phyloP scores from a whole-genome alignment of 306 rosid species.

The Dicorynia guianensis region DNA sequence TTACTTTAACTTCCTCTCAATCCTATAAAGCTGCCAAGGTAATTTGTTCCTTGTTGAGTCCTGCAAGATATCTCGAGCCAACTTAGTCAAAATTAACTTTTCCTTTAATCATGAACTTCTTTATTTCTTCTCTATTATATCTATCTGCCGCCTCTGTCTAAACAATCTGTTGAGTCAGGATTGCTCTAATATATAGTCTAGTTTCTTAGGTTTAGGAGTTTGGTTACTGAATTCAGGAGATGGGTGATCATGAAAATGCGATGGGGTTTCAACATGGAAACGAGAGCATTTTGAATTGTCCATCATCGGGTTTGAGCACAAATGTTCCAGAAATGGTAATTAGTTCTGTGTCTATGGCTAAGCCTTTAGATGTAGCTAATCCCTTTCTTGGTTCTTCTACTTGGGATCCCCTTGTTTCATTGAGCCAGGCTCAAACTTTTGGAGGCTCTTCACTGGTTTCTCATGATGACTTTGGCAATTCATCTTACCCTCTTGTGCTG shows the following conservation, averaged over 20 bases:
- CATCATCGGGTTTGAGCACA: slow-evolving; percentile 60
- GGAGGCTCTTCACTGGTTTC: slow-evolving; percentile 62
- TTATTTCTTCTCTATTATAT: slow-evolving; percentile 41
- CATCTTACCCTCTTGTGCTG: slow-evolving; percentile 56
- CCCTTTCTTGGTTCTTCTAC: slow-evolving; percentile 69
- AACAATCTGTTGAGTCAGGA: slow-evolving; percentile 39
- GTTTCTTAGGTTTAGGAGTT: slow-evolving; percentile 36
- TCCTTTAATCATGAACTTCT: slow-evolving; percentile 47
- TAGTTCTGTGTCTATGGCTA: slow-evolving; percentile 56
- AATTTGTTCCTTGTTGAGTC: slow-evolving; percentile 75
- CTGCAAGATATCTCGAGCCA: slow-evolving; percentile 65
- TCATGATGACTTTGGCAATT: slow-evolving; percentile 57
- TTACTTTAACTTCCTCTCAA: slow-evolving; percentile 66
- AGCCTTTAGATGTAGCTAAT: slow-evolving; percentile 55
- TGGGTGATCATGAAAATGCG: slow-evolving; percentile 67
- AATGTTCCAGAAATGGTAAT: slow-evolving; percentile 57
- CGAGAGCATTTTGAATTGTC: slow-evolving; percentile 50
- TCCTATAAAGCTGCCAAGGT: slow-evolving; percentile 71
- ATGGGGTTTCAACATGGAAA: slow-evolving; percentile 60
- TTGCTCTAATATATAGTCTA: slow-evolving; percentile 26
- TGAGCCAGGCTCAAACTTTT: slow-evolving; percentile 61
- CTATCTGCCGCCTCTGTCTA: slow-evolving; percentile 29
- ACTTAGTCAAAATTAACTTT: slow-evolving; percentile 68
- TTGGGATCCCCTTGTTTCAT: slow-evolving; percentile 79
- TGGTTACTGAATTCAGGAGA: slow-evolving; percentile 44